Base-by-base conservation (phyloP, 176 grass and related monocot genomes). In the Phyllostachys edulis region DNA sequence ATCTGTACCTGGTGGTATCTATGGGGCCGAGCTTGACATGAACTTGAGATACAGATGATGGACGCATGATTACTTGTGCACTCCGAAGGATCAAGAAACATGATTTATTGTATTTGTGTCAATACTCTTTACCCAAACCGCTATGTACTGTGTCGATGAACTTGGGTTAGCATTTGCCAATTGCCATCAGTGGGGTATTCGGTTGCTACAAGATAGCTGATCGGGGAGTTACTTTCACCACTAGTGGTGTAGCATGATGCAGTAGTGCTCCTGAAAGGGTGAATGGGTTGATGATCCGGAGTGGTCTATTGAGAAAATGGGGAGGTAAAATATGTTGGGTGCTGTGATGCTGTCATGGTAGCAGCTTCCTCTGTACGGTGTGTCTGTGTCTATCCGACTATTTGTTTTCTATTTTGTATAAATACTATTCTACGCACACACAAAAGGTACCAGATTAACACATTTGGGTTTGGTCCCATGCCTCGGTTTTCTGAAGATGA, bases 31-130 rank as follows among this genome's bases (percentile, higher is more conserved):
- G 71, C 69, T 90, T 38, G 93, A 87, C 85, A 90, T 88, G 81
- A 91, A 90, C 66, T 80, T 90, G 77, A 87, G 90, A 82, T 94
- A 91, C 76, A 85, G 96, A 88, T 94, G 80, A 93, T 77, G 59
- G 59, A 50, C 45, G 39, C 11, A 0, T 6, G 38, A 29, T 56
- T 56, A 29, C 11, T 26, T 61, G 59, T 61, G 59, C 59, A 61
- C 59, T 59, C 10, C 20, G 13, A 36, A 76, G 21, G 78, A 69
- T 75, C 50, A 9, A n/a, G 72, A 69, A 73, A 7, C 57, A 46
- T 44, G 59, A 20, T 82, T 84, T 87, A 34, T 75, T 87, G 80
- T 84, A 32, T 42, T n/a, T 57, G 62, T 75, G 69, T 71, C 69
- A 54, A 6, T 73, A 41, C 61, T 50, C 32, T 40, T 24, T 17